Base-by-base conservation (phyloP, 2,329 filamentous ascomycete genomes). In the Simplicillium sp. region DNA sequence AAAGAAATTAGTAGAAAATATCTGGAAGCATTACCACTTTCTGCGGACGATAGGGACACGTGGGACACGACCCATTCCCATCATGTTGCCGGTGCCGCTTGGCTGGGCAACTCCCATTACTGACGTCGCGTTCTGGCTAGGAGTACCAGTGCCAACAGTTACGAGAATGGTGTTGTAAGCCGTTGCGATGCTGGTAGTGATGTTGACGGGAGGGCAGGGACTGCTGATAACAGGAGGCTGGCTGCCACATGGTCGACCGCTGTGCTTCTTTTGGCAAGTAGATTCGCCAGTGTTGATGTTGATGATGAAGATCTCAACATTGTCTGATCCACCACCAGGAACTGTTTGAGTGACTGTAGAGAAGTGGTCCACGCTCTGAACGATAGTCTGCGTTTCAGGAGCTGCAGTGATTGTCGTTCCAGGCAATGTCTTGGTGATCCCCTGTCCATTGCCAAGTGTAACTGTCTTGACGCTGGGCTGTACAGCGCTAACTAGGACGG, bases 141-240 rank as follows among this genome's bases (percentile, higher is more conserved):
- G n/a, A 25, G 20, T 25, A 9, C 11, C 11, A 3, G n/a, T 11
- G 28, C 37, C 44, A 25, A 59, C 48, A 6, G 59, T 62, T 42
- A 57, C 51, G 13, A 53, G 44, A n/a, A 64, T 49, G 2, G 60
- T 65, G 49, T 62, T 64, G 46, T 58, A 64, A 29, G 56, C 49
- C 12, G 60, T 62, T 11, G 53, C 45, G 17, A 60, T 52, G 34
- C 52, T 57, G 18, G 59, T 60, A 5, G 53, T 56, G 16, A 51
- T 42, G 11, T 48, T 42, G 38, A 43, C 46, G 3, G 40, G 36
- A 12, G 49, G 38, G 39, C 54, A 60, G 15, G 46, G 46, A 16
- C 49, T 48, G 13, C 44, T 48, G 4, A 49, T 40, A 33, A 46
- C 29, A 40, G 36, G 14, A 38, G 15, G 40, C 13, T 46, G 42